These are phyloP conservation scores for Protostelium mycophagum DNA, from an alignment of 78 protist species.

Conservation along the genomic window DNA sequence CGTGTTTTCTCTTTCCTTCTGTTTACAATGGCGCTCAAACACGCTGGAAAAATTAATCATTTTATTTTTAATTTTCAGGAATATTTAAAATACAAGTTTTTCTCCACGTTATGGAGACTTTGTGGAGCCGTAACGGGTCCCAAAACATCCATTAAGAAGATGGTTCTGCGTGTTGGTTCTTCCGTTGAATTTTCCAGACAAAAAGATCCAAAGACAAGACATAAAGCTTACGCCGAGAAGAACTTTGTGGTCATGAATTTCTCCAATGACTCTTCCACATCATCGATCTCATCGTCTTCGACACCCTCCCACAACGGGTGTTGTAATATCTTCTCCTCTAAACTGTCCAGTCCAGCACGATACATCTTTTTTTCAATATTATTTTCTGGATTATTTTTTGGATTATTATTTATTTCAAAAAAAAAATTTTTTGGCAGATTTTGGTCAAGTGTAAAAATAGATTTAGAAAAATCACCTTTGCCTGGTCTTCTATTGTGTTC, in stretches of 20 bases:
- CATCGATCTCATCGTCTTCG: slow-evolving; percentile 46
- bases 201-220: background rate
- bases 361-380: background rate
- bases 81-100: background rate
- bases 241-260: slow-evolving; percentile 46
- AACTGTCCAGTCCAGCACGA: slow-evolving; percentile 2
- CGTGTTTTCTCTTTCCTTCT: background rate
- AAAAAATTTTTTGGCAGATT: too few species aligned
- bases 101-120: background rate
- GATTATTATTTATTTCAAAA: too few species aligned
- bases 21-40: background rate
- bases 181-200: background rate
- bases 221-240: slow-evolving; percentile 31
- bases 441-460: too few species aligned
- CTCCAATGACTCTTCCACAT: slow-evolving; percentile 57
- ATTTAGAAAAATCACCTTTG: slow-evolving; percentile 18
- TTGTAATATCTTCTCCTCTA: slow-evolving; percentile 28
- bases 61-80: too few species aligned
- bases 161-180: background rate
- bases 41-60: too few species aligned
- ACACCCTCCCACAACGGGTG: slow-evolving; percentile 42
- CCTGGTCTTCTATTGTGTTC: slow-evolving; percentile 40
- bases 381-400: slow-evolving; percentile 6
- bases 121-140: background rate
- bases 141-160: background rate